A percentile compares a stretch with the other conserved stretches of the same genome.
phyloP scores from a whole-genome alignment of 192 early-diverging fungal species.

The Chytriomyces confervae region DNA sequence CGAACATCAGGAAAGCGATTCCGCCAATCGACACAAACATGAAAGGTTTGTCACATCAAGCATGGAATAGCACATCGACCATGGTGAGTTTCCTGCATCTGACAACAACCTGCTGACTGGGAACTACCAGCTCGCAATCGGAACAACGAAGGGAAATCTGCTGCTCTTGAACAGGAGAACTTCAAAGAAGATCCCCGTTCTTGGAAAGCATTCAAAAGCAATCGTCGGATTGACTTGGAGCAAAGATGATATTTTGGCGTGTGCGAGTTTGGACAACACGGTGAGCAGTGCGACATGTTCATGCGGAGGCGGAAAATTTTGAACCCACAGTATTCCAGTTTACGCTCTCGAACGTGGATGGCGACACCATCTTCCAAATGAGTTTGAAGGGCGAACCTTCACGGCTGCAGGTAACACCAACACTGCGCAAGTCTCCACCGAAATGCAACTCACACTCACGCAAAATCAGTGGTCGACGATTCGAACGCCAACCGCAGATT shows the following conservation, averaged over 20 bases:
- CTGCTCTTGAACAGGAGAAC: slow-evolving; percentile 48
- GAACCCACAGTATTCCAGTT: slow-evolving; percentile 37
- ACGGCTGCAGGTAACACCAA: slow-evolving; percentile 43
- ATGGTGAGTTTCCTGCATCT: slow-evolving; percentile 40
- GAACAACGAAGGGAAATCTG: slow-evolving; percentile 58
- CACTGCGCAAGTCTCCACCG: not conserved
- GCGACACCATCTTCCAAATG: slow-evolving; percentile 57
- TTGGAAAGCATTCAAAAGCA: slow-evolving; percentile 61
- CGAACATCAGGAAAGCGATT: slow-evolving; percentile 26
- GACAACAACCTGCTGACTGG: not conserved
- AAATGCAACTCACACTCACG: not conserved
- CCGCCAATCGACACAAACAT: slow-evolving; percentile 44
- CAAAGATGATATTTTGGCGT: slow-evolving; percentile 54
- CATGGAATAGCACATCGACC: slow-evolving; percentile 50
- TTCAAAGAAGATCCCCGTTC: slow-evolving; percentile 51
- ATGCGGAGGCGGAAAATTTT: not conserved
- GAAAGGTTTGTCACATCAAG: slow-evolving; percentile 44
- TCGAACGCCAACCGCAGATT: slow-evolving; percentile 12
- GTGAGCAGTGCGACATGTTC: slow-evolving; percentile 32
- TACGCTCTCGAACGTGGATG: slow-evolving; percentile 52
- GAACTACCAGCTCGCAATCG: slow-evolving; percentile 49
- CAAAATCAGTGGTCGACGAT: slow-evolving; percentile 40
- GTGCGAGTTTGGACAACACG: slow-evolving; percentile 53
- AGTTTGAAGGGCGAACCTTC: slow-evolving; percentile 54
- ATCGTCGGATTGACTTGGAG: slow-evolving; percentile 51